Conservation (phyloP, 2,329 filamentous ascomycete species). For the Ophiostoma novo-ulmi region DNA sequence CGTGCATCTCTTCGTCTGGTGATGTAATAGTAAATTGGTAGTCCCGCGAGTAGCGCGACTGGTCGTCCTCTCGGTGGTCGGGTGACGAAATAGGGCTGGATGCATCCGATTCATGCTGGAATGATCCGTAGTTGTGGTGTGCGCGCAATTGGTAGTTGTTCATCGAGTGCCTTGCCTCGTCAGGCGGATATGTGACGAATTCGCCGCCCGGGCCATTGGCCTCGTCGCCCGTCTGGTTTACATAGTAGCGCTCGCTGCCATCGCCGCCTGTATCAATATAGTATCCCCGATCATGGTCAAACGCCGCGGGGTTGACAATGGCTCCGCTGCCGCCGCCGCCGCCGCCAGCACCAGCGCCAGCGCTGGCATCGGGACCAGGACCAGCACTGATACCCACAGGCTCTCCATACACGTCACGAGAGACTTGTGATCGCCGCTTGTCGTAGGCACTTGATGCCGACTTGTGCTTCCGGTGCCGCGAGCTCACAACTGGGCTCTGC, state of each 20-base stretch:
- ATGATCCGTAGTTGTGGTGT: conserved; percentile 42
- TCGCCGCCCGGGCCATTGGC: conserved; percentile 73
- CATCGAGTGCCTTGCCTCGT: conserved; percentile 55
- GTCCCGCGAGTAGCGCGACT: conserved; percentile 80
- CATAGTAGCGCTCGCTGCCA: conserved; percentile 69
- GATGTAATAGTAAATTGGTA: conserved; percentile 94
- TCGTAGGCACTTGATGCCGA: conserved; percentile 52
- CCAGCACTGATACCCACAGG: conserved; percentile 3
- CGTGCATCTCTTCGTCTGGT: conserved; percentile 95
- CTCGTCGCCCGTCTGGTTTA: conserved; percentile 65
- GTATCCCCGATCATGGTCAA: conserved; percentile 59
- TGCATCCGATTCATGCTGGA: conserved; percentile 52
- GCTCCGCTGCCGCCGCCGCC: background rate
- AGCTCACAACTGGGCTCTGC: conserved; percentile 82
- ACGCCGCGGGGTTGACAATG: conserved; percentile 46
- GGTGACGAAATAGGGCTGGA: conserved; percentile 57
- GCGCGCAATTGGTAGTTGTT: conserved; percentile 45
- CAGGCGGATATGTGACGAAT: conserved; percentile 70
- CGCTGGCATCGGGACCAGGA: background rate
- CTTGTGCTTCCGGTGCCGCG: conserved; percentile 80
- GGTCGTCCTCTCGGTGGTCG: conserved; percentile 55
- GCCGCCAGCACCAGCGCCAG: conserved; percentile 12
- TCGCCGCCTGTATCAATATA: conserved; percentile 63
- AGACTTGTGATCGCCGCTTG: conserved; percentile 43
- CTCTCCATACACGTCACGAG: conserved; percentile 35